A percentile compares a stretch with the other conserved stretches of the same genome.
Evolutionary conservation across 2,329 filamentous ascomycete genomes (phyloP).

Genomic region (Davidsoniella virescens): DNA sequence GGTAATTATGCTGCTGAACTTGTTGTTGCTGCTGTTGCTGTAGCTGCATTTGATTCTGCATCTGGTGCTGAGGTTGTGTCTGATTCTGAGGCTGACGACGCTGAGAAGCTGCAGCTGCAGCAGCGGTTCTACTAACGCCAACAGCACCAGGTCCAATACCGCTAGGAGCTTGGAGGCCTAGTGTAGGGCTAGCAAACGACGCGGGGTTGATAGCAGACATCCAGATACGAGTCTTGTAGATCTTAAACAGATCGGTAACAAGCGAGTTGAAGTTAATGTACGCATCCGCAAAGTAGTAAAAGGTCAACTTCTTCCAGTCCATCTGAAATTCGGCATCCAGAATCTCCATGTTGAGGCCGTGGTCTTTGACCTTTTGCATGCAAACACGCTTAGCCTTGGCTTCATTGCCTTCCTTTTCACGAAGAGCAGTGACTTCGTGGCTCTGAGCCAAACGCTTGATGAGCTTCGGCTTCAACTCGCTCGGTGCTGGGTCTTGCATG

Average conservation of each 20-base stretch:
- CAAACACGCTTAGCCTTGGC: slow-evolving; percentile 94
- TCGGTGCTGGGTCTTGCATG: slow-evolving; percentile 51
- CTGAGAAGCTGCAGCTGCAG: slow-evolving; percentile 24
- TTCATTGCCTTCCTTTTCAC: slow-evolving; percentile 94
- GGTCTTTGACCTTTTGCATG: slow-evolving; percentile 90
- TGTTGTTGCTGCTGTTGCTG: slow-evolving; percentile 27
- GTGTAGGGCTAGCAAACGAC: slow-evolving; percentile 68
- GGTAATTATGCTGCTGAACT: slow-evolving; percentile 19
- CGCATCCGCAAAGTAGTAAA: slow-evolving; percentile 95
- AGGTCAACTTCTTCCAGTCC: slow-evolving; percentile 98
- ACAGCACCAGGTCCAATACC: slow-evolving; percentile 50
- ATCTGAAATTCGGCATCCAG: slow-evolving; percentile 97
- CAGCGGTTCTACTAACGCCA: slow-evolving; percentile 34
- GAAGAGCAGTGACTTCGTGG: slow-evolving; percentile 75
- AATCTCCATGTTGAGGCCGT: slow-evolving; percentile 94
- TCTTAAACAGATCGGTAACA: slow-evolving; percentile 94
- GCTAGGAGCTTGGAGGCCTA: slow-evolving; percentile 54
- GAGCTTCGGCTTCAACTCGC: slow-evolving; percentile 83
- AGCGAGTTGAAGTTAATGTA: slow-evolving; percentile 99
- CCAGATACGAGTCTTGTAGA: slow-evolving; percentile 99
- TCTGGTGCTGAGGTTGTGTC: slow-evolving; percentile 17
- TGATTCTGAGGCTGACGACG: slow-evolving; percentile 29
- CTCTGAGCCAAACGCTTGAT: slow-evolving; percentile 88
- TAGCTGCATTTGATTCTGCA: slow-evolving; percentile 21
- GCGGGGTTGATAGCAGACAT: slow-evolving; percentile 98